A percentile compares a stretch with the other conserved stretches of the same genome.
Conservation (phyloP, 495 filamentous ascomycete genomes). For the Astrothelium subdiscretum region DNA sequence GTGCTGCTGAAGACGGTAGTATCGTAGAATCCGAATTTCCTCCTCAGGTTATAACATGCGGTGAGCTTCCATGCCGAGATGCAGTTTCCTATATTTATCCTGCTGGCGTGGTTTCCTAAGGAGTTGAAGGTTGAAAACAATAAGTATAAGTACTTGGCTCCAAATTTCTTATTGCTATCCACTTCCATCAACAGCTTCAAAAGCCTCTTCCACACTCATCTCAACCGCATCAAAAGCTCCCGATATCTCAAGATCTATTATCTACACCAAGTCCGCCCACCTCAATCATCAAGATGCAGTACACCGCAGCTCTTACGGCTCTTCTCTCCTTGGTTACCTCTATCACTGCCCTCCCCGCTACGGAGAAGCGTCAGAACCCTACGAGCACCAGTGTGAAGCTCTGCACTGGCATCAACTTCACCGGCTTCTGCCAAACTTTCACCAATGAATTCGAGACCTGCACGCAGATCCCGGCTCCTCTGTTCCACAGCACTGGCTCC, state of each 20-base stretch:
- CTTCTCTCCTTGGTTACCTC: not conserved
- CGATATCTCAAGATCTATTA: not conserved
- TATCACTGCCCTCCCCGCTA: not conserved
- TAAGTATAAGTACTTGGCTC: not conserved
- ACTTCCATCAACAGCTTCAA: not conserved
- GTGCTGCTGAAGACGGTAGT: not conserved
- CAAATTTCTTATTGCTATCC: not conserved
- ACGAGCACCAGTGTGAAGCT: not conserved
- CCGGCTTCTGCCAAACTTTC: not conserved
- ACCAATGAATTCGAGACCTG: not conserved
- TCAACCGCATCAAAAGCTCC: not conserved
- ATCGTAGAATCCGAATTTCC: not conserved
- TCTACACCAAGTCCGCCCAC: not conserved
- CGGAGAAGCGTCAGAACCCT: not conserved
- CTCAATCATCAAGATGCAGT: not conserved
- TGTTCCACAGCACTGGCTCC: not conserved
- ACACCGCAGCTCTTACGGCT: not conserved
- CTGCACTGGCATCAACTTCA: not conserved
- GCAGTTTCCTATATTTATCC: not conserved
- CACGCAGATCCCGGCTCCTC: not conserved
- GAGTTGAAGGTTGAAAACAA: not conserved
- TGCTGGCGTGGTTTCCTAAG: not conserved
- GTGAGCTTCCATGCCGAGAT: not conserved
- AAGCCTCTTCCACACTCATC: not conserved
- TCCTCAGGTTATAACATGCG: not conserved